Percentiles rank a stretch among this genome's conserved stretches.
These are phyloP conservation scores for Diaporthe humulicola DNA, from an alignment of 2,329 filamentous ascomycete species.

Conservation along the genomic window DNA sequence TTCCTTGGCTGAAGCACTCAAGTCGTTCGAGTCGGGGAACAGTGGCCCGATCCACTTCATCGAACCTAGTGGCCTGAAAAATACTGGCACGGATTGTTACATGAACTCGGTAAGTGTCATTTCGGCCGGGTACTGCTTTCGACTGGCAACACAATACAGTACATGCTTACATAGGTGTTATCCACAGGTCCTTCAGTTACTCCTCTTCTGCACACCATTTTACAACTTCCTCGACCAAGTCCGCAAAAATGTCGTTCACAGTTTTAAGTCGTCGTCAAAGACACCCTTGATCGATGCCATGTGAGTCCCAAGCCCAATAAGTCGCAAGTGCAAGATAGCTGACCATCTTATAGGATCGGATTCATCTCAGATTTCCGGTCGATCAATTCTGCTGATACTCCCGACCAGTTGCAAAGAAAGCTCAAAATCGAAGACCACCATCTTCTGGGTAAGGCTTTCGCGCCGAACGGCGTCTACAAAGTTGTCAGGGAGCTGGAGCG, in stretches of 20 bases:
- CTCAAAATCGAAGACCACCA: constrained; percentile 89
- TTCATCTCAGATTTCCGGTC: constrained; percentile 94
- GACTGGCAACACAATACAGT: constrained; percentile 38
- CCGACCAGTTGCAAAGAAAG: constrained; percentile 78
- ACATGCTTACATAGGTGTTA: constrained; percentile 49
- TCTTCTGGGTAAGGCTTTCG: constrained; percentile 91
- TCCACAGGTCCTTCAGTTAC: constrained; percentile 87
- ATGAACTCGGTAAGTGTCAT: constrained; percentile 94
- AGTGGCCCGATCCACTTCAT: constrained; percentile 82
- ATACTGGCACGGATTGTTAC: constrained; percentile 99
- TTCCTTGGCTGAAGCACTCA: constrained; percentile 83
- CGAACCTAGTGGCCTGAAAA: constrained; percentile 92
- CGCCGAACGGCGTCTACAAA: constrained; percentile 94
- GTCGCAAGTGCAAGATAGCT: background rate
- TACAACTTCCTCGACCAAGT: constrained; percentile 93
- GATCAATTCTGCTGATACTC: constrained; percentile 81
- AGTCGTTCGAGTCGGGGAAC: constrained; percentile 76
- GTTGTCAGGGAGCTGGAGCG: constrained; percentile 88
- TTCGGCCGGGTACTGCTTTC: background rate
- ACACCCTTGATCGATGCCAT: constrained; percentile 95
- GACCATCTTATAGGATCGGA: constrained; percentile 77
- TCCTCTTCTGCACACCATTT: constrained; percentile 94
- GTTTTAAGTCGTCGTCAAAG: constrained; percentile 84
- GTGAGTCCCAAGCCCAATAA: constrained; percentile 63
- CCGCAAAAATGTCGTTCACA: constrained; percentile 85